Conservation (phyloP, 306 rosid species). For the Begonia fuchsioides region DNA sequence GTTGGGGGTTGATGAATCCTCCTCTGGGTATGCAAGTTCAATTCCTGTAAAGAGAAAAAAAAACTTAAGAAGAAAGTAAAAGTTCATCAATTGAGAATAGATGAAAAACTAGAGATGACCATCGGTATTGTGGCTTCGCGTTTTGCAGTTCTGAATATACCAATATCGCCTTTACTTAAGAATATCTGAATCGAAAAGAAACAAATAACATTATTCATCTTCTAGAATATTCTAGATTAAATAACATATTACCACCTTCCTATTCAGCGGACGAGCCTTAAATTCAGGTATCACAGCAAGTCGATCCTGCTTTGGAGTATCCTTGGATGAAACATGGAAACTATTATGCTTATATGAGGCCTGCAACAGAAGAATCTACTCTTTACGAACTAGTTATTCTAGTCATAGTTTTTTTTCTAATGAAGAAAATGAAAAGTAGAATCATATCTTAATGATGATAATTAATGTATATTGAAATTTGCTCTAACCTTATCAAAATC, state of each 20-base stretch:
- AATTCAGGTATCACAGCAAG: conserved; percentile 18
- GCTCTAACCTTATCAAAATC: conserved; percentile 31
- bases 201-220: conserved; percentile 5
- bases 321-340: conserved; percentile 24
- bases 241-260: conserved; percentile 36
- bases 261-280: conserved; percentile 69
- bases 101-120: conserved; percentile 26
- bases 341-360: conserved; percentile 12
- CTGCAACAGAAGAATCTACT: conserved; percentile 26
- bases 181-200: conserved; percentile 44
- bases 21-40: conserved; percentile 59
- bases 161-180: conserved; percentile 82
- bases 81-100: background rate
- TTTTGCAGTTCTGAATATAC: conserved; percentile 65
- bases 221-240: background rate
- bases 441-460: background rate
- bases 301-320: conserved; percentile 34
- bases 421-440: background rate
- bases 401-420: no score
- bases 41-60: conserved; percentile 41
- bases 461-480: conserved; percentile 1
- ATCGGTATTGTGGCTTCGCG: conserved; percentile 68
- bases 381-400: background rate
- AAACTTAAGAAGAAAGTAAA: background rate
- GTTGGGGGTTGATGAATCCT: conserved; percentile 53